Evolutionary conservation across 1,284 basidiomycete genomes (phyloP).

Genomic region (Tilletia horrida): DNA sequence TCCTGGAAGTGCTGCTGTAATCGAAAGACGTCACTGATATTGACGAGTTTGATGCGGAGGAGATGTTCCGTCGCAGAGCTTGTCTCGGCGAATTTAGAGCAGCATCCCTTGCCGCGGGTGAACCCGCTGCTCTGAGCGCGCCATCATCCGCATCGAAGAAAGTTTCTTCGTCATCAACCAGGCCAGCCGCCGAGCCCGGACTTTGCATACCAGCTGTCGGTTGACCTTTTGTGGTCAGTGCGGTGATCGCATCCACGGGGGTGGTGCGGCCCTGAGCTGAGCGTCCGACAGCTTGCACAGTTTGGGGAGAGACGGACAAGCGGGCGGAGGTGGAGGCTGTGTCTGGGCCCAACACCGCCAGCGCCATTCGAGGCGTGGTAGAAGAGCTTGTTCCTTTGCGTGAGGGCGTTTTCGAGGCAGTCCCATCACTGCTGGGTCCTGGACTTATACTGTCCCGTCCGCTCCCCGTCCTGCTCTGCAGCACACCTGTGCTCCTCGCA

Average conservation of each 20-base stretch:
- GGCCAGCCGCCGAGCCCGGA: background rate
- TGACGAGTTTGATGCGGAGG: no score
- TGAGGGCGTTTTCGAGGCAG: background rate
- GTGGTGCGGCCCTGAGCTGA: background rate
- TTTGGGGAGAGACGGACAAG: no score
- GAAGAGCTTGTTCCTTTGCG: background rate
- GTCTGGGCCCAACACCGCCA: background rate
- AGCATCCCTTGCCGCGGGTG: background rate
- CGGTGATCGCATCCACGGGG: no score
- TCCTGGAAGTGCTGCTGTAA: no score
- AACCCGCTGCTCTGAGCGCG: background rate
- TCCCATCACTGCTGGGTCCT: background rate
- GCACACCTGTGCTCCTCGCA: no score
- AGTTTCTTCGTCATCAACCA: background rate
- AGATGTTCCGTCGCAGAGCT: no score
- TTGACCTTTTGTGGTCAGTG: no score
- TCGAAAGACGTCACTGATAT: no score
- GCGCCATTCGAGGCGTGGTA: conserved; percentile 1
- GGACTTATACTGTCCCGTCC: background rate
- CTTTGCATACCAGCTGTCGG: background rate
- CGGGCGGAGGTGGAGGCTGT: background rate
- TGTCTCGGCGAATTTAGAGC: background rate
- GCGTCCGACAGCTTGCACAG: no score
- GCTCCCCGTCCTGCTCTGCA: no score
- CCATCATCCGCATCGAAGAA: conserved; percentile 10